A percentile compares a stretch with the other conserved stretches of the same genome.
These are phyloP conservation scores for Globisporangium mamillatum DNA, from an alignment of 352 stramenopile species.

Conservation along the genomic window DNA sequence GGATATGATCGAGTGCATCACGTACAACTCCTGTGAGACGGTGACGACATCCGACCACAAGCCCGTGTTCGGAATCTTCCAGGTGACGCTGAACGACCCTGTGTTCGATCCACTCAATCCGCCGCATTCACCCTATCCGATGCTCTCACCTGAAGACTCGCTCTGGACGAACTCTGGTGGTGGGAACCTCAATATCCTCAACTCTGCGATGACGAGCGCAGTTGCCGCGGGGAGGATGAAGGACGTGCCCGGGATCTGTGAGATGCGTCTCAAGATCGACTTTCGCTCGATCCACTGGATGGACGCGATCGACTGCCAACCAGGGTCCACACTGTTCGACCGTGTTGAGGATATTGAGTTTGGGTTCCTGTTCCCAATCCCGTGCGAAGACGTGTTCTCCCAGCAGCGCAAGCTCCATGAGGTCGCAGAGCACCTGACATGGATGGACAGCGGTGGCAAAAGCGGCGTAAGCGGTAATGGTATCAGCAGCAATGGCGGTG, in stretches of 20 bases:
- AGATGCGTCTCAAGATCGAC: conserved; percentile 61
- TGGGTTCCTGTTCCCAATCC: conserved; percentile 73
- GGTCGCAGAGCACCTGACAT: conserved; percentile 71
- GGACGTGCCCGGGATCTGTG: conserved; percentile 52
- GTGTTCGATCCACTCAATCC: conserved; percentile 7
- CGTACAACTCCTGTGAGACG: conserved; percentile 76
- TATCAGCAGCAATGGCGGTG: conserved; percentile 12
- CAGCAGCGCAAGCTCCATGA: conserved; percentile 78
- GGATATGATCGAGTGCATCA: conserved; percentile 54
- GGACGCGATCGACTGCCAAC: conserved; percentile 42
- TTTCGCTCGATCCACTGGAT: conserved; percentile 74
- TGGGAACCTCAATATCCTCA: conserved; percentile 42
- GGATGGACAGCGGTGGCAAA: conserved; percentile 29
- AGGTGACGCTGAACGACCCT: conserved; percentile 34
- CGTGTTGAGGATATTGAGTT: conserved; percentile 67
- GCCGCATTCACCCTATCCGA: conserved; percentile 16
- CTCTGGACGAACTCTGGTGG: conserved; percentile 46
- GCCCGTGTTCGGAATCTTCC: conserved; percentile 66
- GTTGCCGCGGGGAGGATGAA: conserved; percentile 50
- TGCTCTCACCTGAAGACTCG: conserved; percentile 6
- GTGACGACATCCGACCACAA: conserved; percentile 84
- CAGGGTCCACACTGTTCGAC: conserved; percentile 45
- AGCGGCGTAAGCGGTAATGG: conserved; percentile 11
- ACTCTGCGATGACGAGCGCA: conserved; percentile 14
- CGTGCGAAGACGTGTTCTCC: conserved; percentile 78